phyloP scores from a whole-genome alignment of 2,329 filamentous ascomycete species.

The Aspergillus novofumigatus region DNA sequence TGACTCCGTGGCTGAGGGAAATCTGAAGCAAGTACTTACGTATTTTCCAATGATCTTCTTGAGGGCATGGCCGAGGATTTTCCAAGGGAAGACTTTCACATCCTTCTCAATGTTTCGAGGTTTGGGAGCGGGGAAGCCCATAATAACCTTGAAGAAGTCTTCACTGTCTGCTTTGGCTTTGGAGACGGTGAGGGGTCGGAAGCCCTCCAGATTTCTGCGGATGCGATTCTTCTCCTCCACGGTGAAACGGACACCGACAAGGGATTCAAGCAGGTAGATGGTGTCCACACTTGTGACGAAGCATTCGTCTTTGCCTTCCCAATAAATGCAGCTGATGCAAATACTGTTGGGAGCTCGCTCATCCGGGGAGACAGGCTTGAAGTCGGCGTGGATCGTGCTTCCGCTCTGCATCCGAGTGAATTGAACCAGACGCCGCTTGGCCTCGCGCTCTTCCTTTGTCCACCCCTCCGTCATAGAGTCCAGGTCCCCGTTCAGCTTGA shows the following conservation, averaged over 20 bases:
- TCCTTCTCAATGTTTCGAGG: conserved; percentile 98
- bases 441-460: conserved; percentile 74
- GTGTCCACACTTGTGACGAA: conserved; percentile 97
- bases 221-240: conserved; percentile 99
- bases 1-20: not conserved
- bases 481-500: conserved; percentile 83
- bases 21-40: conserved; percentile 47
- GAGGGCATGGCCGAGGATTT: conserved; percentile 75
- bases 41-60: conserved; percentile 99
- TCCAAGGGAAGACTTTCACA: conserved; percentile 98
- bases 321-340: conserved; percentile 96
- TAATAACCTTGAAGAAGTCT: conserved; percentile 98
- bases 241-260: conserved; percentile 81
- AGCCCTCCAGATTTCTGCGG: conserved; percentile 89
- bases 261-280: conserved; percentile 86
- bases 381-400: conserved; percentile 74
- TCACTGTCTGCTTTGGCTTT: conserved; percentile 90
- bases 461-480: conserved; percentile 79
- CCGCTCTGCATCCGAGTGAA: conserved; percentile 81
- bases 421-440: conserved; percentile 77
- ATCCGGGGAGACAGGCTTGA: conserved; percentile 72
- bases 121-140: conserved; percentile 93
- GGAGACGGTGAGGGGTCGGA: conserved; percentile 86
- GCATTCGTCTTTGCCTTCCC: conserved; percentile 85
- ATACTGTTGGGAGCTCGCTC: conserved; percentile 80